Evolutionary conservation across 306 rosid species (phyloP).

Genomic region (Vigna unguiculata): DNA sequence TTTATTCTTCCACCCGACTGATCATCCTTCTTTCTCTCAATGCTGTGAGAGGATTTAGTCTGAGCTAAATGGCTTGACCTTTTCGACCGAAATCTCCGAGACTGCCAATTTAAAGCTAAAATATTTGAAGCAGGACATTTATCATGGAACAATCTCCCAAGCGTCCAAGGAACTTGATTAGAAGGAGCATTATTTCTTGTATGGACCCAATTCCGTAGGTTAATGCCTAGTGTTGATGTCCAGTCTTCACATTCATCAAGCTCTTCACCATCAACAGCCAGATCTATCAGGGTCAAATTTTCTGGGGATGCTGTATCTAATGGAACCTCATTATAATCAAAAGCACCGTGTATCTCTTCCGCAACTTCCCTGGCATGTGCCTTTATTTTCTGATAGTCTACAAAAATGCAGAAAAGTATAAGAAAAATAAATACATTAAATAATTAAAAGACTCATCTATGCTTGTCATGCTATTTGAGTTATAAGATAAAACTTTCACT

Average conservation of each 20-base stretch:
- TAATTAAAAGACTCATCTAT: conserved; percentile 24
- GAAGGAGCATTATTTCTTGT: conserved; percentile 73
- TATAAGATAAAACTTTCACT: conserved; percentile 16
- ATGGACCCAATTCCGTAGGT: conserved; percentile 76
- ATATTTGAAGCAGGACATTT: conserved; percentile 50
- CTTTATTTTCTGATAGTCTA: conserved; percentile 91
- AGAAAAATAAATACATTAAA: neutral
- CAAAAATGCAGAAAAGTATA: conserved; percentile 45
- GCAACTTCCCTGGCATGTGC: conserved; percentile 89
- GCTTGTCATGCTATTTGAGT: conserved; percentile 31
- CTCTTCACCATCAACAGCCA: conserved; percentile 80
- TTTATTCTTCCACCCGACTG: conserved; percentile 44
- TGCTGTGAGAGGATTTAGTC: conserved; percentile 49
- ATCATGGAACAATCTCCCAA: conserved; percentile 67
- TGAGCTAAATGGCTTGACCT: conserved; percentile 50
- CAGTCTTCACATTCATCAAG: conserved; percentile 76
- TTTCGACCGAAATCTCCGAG: conserved; percentile 78
- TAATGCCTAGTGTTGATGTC: conserved; percentile 91
- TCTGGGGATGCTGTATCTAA: conserved; percentile 78
- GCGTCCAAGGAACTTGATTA: conserved; percentile 71
- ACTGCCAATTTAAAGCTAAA: conserved; percentile 68
- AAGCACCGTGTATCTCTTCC: conserved; percentile 77
- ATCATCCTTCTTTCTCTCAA: conserved; percentile 60
- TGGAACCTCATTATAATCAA: conserved; percentile 73
- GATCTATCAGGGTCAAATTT: conserved; percentile 86